Base-by-base conservation (phyloP, 805 yeast species). In the Tetrapisispora phaffii region DNA sequence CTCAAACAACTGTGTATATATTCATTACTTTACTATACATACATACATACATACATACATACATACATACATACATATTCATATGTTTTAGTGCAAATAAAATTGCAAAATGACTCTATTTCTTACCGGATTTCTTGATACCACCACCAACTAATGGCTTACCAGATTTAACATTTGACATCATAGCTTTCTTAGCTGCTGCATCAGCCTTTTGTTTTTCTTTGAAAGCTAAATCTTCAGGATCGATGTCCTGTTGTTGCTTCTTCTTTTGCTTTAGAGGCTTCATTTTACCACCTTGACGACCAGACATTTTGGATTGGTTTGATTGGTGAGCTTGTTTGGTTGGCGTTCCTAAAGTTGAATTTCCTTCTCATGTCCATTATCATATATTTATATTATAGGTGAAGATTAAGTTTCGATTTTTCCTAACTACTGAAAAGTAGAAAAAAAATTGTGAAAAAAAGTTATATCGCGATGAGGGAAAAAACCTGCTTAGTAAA, bases 221-320 rank as follows among this genome's bases (percentile, higher is more conserved):
- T 72, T 86, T 86, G 76, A 80, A 88, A 4, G 96, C 96, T 24
- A 74, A 45, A 52, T 88, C 97, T 48, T 89, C 97, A 2, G 89
- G 96, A 64, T 88, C 95, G 50, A 69, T 64, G 26, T 82, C 87
- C 50, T 80, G 39, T 83, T 46, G 52, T 46, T 71, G 73, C 77
- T 87, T 87, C 82, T 82, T 79, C 71, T 85, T 90, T 55, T 90
- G 84, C 62, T 69, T 69, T 47, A 69, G 56, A 47, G 72, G 97
- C 79, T 89, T 89, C 48, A 89, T 80, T 67, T 89, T 89, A 61
- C 97, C 97, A 63, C 97, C 97, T 74, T 89, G 96, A 73, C 96
- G 88, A 59, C 95, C 88, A 42, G 96, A 87, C 96, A 88, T 87
- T 36, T 28, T 43, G 21, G 26, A 32, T 39, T 19, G 15, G n/a